phyloP scores from a whole-genome alignment of 331 rosid genomes.

The Rhamnella rubrinervis region DNA sequence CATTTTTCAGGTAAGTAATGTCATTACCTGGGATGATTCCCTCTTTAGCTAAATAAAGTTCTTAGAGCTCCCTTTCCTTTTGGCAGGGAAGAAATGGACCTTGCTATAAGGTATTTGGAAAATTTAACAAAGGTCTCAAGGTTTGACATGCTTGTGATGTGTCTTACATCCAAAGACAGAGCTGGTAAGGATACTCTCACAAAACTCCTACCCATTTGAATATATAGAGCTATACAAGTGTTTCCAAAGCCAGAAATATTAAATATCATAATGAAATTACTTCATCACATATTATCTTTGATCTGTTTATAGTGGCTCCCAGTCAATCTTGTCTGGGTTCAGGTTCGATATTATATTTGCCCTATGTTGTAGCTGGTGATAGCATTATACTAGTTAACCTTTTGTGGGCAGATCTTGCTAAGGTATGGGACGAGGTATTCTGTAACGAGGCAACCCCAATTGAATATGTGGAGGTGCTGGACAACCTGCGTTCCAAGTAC shows the following conservation, averaged over 20 bases:
- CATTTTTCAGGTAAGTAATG: conserved; percentile 68
- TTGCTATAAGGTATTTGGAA: conserved; percentile 61
- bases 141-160: conserved; percentile 66
- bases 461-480: conserved; percentile 67
- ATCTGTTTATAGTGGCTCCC: neutral
- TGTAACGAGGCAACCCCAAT: conserved; percentile 64
- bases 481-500: conserved; percentile 63
- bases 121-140: conserved; percentile 70
- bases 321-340: too few species aligned
- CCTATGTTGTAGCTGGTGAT: neutral
- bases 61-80: neutral
- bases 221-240: neutral
- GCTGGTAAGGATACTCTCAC: conserved; percentile 50
- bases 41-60: neutral
- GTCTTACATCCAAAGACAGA: conserved; percentile 62
- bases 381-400: conserved; percentile 6
- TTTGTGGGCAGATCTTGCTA: conserved; percentile 55
- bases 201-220: neutral
- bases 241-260: neutral
- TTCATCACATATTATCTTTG: neutral
- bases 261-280: neutral
- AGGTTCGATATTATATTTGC: neutral
- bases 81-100: conserved; percentile 72
- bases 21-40: neutral
- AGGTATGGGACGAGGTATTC: conserved; percentile 82